Conservation (phyloP, 2,329 filamentous ascomycete species). For the Fusarium multiceps region DNA sequence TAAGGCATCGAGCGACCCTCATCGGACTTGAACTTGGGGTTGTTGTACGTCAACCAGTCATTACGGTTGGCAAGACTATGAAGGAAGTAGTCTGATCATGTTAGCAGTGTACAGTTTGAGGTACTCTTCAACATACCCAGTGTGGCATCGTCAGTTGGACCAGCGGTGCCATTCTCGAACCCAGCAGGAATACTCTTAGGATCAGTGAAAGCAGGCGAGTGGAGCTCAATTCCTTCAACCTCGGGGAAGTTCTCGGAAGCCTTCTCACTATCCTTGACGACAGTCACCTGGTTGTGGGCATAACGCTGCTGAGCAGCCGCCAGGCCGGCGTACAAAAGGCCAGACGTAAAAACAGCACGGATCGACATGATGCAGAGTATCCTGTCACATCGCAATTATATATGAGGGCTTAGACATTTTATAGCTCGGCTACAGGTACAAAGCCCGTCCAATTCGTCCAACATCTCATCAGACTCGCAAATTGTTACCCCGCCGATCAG, state of each 20-base stretch:
- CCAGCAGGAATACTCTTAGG: constrained; percentile 38
- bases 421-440: constrained; percentile 1
- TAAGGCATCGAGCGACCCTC: constrained; percentile 42
- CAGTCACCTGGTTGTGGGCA: constrained; percentile 42
- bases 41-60: constrained; percentile 41
- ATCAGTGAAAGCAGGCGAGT: constrained; percentile 44
- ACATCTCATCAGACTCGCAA: neutral
- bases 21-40: constrained; percentile 38
- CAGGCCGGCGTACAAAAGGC: constrained; percentile 36
- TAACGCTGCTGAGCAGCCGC: constrained; percentile 38
- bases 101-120: neutral
- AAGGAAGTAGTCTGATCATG: constrained; percentile 33
- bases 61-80: constrained; percentile 37
- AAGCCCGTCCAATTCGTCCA: neutral
- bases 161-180: constrained; percentile 46
- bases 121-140: neutral
- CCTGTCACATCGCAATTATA: neutral
- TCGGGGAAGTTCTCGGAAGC: constrained; percentile 43
- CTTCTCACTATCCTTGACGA: constrained; percentile 37
- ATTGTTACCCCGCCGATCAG: constrained; percentile 20
- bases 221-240: constrained; percentile 36
- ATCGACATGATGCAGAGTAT: constrained; percentile 15
- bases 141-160: constrained; percentile 41
- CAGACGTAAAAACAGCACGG: constrained; percentile 1
- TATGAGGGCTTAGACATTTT: constrained; percentile 6